Percentiles rank a stretch among this genome's conserved stretches.
Evolutionary conservation across 768 basidiomycete species (phyloP).

Genomic region (Amanita rubescens): DNA sequence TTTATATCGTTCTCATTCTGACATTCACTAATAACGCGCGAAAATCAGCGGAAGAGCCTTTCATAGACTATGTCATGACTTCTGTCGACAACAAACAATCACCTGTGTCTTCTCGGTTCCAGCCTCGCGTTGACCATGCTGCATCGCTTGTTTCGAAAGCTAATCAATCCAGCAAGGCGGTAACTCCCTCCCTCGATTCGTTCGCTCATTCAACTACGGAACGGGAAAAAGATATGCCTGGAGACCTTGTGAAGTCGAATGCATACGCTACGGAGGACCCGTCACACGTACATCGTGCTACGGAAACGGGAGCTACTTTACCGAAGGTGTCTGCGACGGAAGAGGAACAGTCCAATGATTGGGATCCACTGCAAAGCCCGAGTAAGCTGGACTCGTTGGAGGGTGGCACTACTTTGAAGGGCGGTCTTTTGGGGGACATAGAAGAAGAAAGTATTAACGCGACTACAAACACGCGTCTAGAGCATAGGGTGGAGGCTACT

Average conservation of each 20-base stretch:
- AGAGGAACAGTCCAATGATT: background rate
- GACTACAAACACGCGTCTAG: conserved; percentile 20
- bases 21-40: background rate
- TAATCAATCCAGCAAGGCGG: background rate
- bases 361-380: conserved; percentile 7
- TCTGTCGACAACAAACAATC: background rate
- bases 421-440: conserved; percentile 13
- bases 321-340: background rate
- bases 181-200: background rate
- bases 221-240: background rate
- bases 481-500: conserved; percentile 19
- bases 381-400: conserved; percentile 5
- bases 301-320: background rate
- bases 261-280: background rate
- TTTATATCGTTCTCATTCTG: background rate
- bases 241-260: background rate
- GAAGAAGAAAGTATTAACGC: conserved; percentile 19
- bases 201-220: background rate
- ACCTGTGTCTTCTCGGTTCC: background rate
- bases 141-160: background rate
- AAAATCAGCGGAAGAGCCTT: background rate
- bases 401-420: conserved; percentile 8
- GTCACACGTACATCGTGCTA: background rate
- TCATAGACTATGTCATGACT: conserved; percentile 5
- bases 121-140: background rate